Base-by-base conservation (phyloP, 1,139 yeast species). In the Taphrina pruni region DNA sequence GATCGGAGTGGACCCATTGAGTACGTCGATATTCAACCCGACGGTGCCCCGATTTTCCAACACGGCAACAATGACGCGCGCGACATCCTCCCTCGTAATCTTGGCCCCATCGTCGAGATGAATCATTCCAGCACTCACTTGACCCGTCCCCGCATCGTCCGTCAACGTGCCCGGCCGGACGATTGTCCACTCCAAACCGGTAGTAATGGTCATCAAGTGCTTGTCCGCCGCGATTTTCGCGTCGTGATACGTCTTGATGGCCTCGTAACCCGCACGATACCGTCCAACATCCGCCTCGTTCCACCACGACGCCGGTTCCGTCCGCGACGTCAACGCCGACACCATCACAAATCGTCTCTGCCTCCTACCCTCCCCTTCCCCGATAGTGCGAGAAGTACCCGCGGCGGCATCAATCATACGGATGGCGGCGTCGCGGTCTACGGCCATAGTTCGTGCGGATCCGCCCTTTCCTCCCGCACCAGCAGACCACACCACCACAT, bases 391-490 rank as follows among this genome's bases (percentile, higher is more conserved):
- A 4, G 26, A 26, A 26, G 26, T 26, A 1, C 3, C 26, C 3
- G 26, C 26, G 26, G 26, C 26, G 26, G 88, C 89, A 74, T 86
- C 89, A 69, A 84, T 81, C 1, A 84, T 81, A 74, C 85, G 85
- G 50, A 85, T 85, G 6, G 87, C 87, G 4, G 87, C 88, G 74
- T 87, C 90, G 69, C 86, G 78, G 74, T 87, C 91, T 14, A 87
- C 85, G 35, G 82, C 80, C 65, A 86, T 79, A 14, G 87, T 81
- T 65, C 81, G 78, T 36, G 79, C 82, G 5, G 78, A 73, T 9
- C 83, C 81, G 12, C 79, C 79, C 69, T 82, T 82, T 1, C 89
- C 90, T 6, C 85, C 87, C 1, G 89, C 85, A 6, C 90, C 90
- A 0, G 88, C 90, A 58, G 85, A 79, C 78, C 87, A 85, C 0